Evolutionary conservation across 163 green algal species (phyloP).

Genomic region (Smithsoniella earleae): DNA sequence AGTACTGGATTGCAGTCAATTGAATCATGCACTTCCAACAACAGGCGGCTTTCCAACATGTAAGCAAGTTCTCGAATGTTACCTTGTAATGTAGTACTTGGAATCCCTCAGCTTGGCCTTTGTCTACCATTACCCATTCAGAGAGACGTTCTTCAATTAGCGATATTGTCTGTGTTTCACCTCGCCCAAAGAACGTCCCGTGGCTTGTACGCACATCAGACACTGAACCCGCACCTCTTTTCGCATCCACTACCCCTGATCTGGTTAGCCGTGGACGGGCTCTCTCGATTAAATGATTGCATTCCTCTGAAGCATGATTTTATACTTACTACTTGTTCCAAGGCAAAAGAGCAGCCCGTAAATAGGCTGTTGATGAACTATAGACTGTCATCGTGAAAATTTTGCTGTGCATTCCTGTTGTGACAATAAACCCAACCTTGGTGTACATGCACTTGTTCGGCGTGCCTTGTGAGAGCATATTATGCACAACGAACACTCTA

Average conservation of each 20-base stretch:
- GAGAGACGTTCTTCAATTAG: slow-evolving; percentile 31
- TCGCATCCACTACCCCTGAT: slow-evolving; percentile 41
- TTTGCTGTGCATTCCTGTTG: not conserved
- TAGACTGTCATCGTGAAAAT: not conserved
- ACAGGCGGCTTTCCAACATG: too few relatives aligned
- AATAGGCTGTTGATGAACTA: not conserved
- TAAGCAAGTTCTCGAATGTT: too few relatives aligned
- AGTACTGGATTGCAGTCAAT: too few relatives aligned
- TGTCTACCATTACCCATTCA: slow-evolving; percentile 33
- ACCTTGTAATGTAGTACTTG: slow-evolving; percentile 38
- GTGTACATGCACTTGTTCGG: too few relatives aligned
- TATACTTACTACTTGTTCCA: too few relatives aligned
- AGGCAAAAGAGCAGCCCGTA: not conserved
- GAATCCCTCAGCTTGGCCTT: slow-evolving; percentile 35
- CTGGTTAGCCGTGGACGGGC: slow-evolving; percentile 38
- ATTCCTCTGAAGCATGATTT: slow-evolving; percentile 41
- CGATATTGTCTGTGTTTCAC: slow-evolving; percentile 32
- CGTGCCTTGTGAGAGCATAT: not conserved
- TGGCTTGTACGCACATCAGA: slow-evolving; percentile 41
- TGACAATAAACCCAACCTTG: too few relatives aligned
- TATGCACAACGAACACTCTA: slow-evolving; percentile 23
- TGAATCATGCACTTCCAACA: too few relatives aligned
- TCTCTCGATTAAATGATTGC: slow-evolving; percentile 38
- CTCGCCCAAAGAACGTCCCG: slow-evolving; percentile 46
- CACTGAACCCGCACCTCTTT: slow-evolving; percentile 32